Conservation (phyloP, 164 flowering plant genomes). For the Paratinospora sagittata region DNA sequence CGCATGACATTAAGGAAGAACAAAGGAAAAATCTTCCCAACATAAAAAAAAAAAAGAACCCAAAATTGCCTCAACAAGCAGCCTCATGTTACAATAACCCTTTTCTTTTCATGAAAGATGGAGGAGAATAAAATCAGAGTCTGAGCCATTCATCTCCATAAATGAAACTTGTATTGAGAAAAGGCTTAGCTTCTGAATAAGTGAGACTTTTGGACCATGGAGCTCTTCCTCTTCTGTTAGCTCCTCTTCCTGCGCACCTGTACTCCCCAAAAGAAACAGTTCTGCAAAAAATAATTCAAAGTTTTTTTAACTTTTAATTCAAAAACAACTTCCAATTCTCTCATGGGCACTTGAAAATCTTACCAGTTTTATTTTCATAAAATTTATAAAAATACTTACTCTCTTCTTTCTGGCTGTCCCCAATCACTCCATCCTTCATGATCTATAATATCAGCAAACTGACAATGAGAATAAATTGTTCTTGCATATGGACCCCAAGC, state of each 20-base stretch:
- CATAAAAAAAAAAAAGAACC: too few relatives aligned
- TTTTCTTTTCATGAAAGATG: too few relatives aligned
- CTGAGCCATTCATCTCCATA: constrained; percentile 65
- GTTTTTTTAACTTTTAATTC: neutral
- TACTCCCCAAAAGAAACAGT: constrained; percentile 70
- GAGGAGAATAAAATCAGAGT: constrained; percentile 20
- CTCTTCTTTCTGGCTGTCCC: constrained; percentile 41
- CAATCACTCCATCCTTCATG: constrained; percentile 78
- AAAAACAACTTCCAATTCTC: neutral
- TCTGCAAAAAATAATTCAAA: constrained; percentile 26
- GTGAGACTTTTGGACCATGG: constrained; percentile 54
- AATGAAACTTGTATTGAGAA: constrained; percentile 38
- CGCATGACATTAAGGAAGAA: too few relatives aligned
- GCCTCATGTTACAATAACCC: too few relatives aligned
- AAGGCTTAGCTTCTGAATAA: constrained; percentile 39
- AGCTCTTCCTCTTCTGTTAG: constrained; percentile 38
- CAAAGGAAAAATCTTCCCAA: too few relatives aligned
- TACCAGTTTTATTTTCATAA: too few relatives aligned
- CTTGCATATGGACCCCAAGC: constrained; percentile 86
- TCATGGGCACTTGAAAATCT: too few relatives aligned
- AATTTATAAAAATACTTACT: constrained; percentile 12
- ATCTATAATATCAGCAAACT: constrained; percentile 39
- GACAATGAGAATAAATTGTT: constrained; percentile 46
- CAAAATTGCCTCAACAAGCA: too few relatives aligned
- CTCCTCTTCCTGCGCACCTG: constrained; percentile 62